Conservation (phyloP, 176 grass and related monocot species). For the Zoysia japonica region DNA sequence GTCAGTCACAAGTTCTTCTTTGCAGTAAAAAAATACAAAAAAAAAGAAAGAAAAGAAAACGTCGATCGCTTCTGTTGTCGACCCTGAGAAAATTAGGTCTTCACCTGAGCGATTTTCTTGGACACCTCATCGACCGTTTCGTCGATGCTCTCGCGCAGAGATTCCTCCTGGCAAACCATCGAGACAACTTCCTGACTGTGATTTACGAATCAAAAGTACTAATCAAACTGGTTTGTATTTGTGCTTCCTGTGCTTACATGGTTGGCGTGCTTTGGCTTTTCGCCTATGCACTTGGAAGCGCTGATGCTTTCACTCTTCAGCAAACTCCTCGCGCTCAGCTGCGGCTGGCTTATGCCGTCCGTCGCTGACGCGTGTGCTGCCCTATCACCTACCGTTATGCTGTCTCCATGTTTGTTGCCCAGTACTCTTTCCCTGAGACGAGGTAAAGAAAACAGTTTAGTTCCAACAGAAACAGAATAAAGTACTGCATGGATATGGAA, state of each 20-base stretch:
- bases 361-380: conserved; percentile 60
- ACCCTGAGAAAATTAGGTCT: conserved; percentile 44
- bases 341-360: conserved; percentile 66
- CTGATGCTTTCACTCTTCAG: conserved; percentile 97
- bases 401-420: conserved; percentile 61
- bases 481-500: not conserved
- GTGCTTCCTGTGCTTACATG: conserved; percentile 66
- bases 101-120: conserved; percentile 57
- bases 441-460: conserved; percentile 35
- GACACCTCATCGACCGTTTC: conserved; percentile 52
- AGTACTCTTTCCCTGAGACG: conserved; percentile 78
- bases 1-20: conserved; percentile 35
- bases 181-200: conserved; percentile 10
- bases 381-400: conserved; percentile 49
- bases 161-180: conserved; percentile 39
- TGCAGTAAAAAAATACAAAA: conserved; percentile 24
- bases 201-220: not conserved
- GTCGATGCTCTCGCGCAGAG: conserved; percentile 42
- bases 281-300: conserved; percentile 92
- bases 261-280: conserved; percentile 64
- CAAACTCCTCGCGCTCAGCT: conserved; percentile 71
- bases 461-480: not conserved
- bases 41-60: too few relatives aligned
- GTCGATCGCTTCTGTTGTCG: conserved; percentile 14
- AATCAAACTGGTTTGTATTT: not conserved